These are phyloP conservation scores for Microascus cirrosus DNA, from an alignment of 2,329 filamentous ascomycete genomes.

Conservation along the genomic window DNA sequence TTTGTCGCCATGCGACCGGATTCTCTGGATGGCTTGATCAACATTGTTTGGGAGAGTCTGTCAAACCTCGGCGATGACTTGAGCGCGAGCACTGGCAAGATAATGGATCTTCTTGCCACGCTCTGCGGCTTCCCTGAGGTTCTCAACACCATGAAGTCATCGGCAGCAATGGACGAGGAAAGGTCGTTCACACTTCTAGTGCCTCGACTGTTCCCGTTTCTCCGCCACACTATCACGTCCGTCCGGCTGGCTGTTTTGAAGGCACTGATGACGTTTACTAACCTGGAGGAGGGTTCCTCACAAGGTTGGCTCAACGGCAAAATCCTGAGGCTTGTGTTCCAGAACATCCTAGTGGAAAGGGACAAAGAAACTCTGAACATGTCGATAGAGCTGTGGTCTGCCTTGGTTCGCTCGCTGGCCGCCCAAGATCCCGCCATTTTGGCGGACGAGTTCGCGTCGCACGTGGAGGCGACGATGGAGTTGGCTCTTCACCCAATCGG, in stretches of 20 bases:
- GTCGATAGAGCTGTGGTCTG: slow-evolving; percentile 79
- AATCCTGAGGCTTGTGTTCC: slow-evolving; percentile 79
- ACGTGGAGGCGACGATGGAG: slow-evolving; percentile 72
- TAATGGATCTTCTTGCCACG: slow-evolving; percentile 96
- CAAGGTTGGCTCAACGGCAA: slow-evolving; percentile 89
- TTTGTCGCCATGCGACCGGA: slow-evolving; percentile 76
- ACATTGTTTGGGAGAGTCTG: slow-evolving; percentile 94
- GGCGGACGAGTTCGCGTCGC: slow-evolving; percentile 59
- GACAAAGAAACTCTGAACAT: slow-evolving; percentile 72
- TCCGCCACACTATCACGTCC: slow-evolving; percentile 93
- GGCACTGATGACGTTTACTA: slow-evolving; percentile 84
- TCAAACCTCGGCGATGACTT: slow-evolving; percentile 95
- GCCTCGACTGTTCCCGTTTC: slow-evolving; percentile 86
- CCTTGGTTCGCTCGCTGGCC: slow-evolving; percentile 58
- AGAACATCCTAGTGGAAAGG: slow-evolving; percentile 88
- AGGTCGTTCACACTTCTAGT: slow-evolving; percentile 89
- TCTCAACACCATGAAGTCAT: slow-evolving; percentile 83
- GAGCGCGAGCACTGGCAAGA: slow-evolving; percentile 92
- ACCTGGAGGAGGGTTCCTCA: slow-evolving; percentile 67
- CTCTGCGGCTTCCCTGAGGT: slow-evolving; percentile 92
- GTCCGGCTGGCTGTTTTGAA: slow-evolving; percentile 89
- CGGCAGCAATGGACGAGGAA: slow-evolving; percentile 70
- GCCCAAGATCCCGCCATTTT: slow-evolving; percentile 51
- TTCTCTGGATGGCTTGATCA: slow-evolving; percentile 71
- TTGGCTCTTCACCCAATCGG: slow-evolving; percentile 86